Conservation (phyloP, 371 early-diverging fungal genomes). For the Mucor piriformis region DNA sequence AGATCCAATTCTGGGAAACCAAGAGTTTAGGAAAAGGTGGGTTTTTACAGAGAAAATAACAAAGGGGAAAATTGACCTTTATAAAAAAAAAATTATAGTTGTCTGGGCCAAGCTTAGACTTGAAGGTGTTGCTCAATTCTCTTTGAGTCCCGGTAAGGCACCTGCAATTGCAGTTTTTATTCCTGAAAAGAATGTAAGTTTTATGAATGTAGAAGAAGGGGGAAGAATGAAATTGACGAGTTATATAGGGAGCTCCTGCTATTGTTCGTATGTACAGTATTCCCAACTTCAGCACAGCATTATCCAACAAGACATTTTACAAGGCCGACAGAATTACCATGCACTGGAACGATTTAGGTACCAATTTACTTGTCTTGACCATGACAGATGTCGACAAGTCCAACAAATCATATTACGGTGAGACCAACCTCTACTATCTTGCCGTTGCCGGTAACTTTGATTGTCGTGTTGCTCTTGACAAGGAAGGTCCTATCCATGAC, state of each 20-base stretch:
- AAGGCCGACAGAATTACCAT: conserved; percentile 92
- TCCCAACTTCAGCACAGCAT: conserved; percentile 71
- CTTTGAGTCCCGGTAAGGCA: conserved; percentile 86
- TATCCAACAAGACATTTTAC: conserved; percentile 91
- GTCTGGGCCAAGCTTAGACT: conserved; percentile 68
- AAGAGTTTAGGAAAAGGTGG: conserved; percentile 65
- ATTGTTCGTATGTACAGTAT: conserved; percentile 82
- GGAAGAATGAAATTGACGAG: too few relatives aligned
- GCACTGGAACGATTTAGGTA: conserved; percentile 94
- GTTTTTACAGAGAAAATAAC: too few relatives aligned
- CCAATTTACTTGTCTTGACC: conserved; percentile 86
- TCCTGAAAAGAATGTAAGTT: conserved; percentile 73
- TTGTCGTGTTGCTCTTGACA: conserved; percentile 85
- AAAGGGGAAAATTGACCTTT: not conserved
- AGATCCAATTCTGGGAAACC: conserved; percentile 89
- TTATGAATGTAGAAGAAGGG: not conserved
- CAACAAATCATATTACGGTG: conserved; percentile 95
- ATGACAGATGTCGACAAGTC: conserved; percentile 95
- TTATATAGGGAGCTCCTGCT: conserved; percentile 73
- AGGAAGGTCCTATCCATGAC: conserved; percentile 95
- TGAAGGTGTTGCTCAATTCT: conserved; percentile 82
- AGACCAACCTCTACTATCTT: conserved; percentile 90
- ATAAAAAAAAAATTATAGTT: too few relatives aligned
- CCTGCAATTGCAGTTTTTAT: conserved; percentile 89
- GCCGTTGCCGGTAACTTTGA: conserved; percentile 92